These are phyloP conservation scores for Alternaria consortialis DNA, from an alignment of 2,329 filamentous ascomycete species.

Conservation along the genomic window DNA sequence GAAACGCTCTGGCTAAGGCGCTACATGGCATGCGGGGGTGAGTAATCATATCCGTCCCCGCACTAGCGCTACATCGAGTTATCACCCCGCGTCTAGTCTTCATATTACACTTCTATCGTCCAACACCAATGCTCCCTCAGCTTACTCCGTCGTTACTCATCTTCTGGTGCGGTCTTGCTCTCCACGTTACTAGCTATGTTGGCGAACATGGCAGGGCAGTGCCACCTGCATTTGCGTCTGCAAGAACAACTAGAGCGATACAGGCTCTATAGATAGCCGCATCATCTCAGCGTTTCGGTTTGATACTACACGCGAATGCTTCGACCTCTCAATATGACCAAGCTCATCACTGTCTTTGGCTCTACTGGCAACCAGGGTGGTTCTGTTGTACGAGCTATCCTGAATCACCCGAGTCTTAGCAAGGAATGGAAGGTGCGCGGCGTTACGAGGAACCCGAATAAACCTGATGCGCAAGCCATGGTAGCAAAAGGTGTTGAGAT, in stretches of 20 bases:
- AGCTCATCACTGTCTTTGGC: slow-evolving; percentile 56
- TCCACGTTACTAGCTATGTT: too few species aligned
- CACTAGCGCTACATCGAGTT: neutral
- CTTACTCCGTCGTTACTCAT: neutral
- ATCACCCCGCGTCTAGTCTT: neutral
- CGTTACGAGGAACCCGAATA: slow-evolving; percentile 57
- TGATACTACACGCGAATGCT: neutral
- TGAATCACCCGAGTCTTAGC: slow-evolving; percentile 57
- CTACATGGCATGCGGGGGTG: neutral
- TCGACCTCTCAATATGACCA: slow-evolving; percentile 28
- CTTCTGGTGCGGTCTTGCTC: neutral
- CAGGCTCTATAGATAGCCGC: neutral
- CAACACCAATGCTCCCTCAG: neutral
- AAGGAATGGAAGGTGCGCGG: slow-evolving; percentile 60
- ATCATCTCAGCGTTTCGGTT: neutral
- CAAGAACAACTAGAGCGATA: too few species aligned
- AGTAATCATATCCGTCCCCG: slow-evolving; percentile 6
- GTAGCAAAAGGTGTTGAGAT: slow-evolving; percentile 20
- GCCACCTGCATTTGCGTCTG: too few species aligned
- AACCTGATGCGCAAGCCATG: slow-evolving; percentile 30
- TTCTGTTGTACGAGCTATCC: slow-evolving; percentile 57
- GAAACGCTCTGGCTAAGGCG: neutral
- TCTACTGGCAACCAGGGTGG: slow-evolving; percentile 64
- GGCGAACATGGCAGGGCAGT: too few species aligned
- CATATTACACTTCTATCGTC: neutral